Base-by-base conservation (phyloP, 352 stramenopile species). In the Globisporangium recalcitrans region DNA sequence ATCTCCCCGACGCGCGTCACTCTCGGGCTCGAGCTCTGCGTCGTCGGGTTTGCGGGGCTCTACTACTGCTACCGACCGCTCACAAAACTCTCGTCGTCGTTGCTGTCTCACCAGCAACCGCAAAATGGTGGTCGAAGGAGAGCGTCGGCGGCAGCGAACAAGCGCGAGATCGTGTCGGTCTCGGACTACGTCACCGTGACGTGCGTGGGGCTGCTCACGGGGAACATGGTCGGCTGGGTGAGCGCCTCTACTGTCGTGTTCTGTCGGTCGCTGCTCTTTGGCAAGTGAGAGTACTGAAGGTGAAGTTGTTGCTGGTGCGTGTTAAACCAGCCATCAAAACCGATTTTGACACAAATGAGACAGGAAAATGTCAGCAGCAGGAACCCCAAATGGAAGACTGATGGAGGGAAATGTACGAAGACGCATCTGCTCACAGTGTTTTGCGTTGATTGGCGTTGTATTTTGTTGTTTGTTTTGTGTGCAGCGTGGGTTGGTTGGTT, bases 171-270 rank as follows among this genome's bases (percentile, higher is more conserved):
- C 31, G 75, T 87, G 21, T 85, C 79, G 6, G 67, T 87, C 46
- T 88, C 81, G 13, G 83, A 92, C 60, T 92, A 92, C 62, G 63
- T 80, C 24, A 74, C 81, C 4, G 80, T 92, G 42, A 81, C 79
- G 29, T 75, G 69, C 55, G 75, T 86, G 44, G 83, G 83, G 8
- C 68, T 92, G 13, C 13, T 85, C 36, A 56, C 76, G 22, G 83
- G 83, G 14, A 88, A 90, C 49, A 42, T 85, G 49, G 75, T 67
- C 8, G 83, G 83, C 16, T 92, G 82, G 82, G 47, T 80, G 58
- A 74, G 61, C 22, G 71, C 78, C 14, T 88, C 78, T 3, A 63
- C 74, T 1, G 32, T 88, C 16, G 60, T 90, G 46, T 75, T 90
- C 40, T 80, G 79, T 61, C 76, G 81, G 47, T 73, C 74, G 47